These are phyloP conservation scores for Heterococcus sp. DNA, from an alignment of 108 stramenopile genomes.

Conservation along the genomic window DNA sequence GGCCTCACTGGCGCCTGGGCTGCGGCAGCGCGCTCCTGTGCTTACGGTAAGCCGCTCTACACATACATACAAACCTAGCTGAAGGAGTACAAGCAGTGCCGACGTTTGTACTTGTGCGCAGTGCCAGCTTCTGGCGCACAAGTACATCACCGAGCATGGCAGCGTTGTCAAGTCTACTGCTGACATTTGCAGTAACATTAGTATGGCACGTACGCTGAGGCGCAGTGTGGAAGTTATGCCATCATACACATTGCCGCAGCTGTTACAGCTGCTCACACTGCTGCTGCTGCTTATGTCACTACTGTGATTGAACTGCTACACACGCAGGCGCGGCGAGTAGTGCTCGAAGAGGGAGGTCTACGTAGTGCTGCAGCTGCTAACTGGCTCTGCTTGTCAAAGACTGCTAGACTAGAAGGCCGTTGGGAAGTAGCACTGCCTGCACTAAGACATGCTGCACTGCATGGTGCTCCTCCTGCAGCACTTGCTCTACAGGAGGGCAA, in stretches of 20 bases:
- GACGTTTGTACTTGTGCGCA: background rate
- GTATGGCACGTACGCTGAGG: background rate
- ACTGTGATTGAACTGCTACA: too few relatives aligned
- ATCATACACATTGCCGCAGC: too few relatives aligned
- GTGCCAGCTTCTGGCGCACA: background rate
- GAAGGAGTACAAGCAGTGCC: background rate
- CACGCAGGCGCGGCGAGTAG: background rate
- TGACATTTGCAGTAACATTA: background rate
- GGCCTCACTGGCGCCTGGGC: background rate
- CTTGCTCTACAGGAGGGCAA: constrained; percentile 43
- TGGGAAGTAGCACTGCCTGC: constrained; percentile 41
- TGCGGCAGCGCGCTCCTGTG: background rate
- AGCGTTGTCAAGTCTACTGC: background rate
- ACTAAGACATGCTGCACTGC: constrained; percentile 39
- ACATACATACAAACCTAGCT: background rate
- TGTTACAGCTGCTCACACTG: too few relatives aligned
- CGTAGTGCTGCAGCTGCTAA: constrained; percentile 39
- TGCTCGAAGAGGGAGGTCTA: background rate
- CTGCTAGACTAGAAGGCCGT: constrained; percentile 41
- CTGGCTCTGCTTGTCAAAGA: constrained; percentile 41
- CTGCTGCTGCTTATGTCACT: too few relatives aligned
- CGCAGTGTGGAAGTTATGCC: too few relatives aligned
- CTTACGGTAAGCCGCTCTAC: background rate
- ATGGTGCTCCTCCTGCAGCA: constrained; percentile 29
- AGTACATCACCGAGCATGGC: background rate